These are phyloP conservation scores for Penicillium pancosmium DNA, from an alignment of 495 filamentous ascomycete species.

Conservation along the genomic window DNA sequence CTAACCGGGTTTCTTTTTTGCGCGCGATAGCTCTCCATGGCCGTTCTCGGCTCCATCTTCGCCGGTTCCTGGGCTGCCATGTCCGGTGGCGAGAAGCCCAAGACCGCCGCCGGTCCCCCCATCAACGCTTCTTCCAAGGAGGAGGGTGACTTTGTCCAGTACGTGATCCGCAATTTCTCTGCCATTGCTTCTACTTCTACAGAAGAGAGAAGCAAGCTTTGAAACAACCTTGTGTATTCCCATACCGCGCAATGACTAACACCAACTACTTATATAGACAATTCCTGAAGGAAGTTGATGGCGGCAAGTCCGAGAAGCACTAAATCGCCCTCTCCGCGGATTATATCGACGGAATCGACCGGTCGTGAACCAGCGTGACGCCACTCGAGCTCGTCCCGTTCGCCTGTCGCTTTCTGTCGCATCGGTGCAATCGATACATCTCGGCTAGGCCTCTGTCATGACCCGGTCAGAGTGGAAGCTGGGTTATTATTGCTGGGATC, in stretches of 20 bases:
- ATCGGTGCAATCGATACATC: slow-evolving; percentile 10
- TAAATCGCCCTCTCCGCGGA: slow-evolving; percentile 40
- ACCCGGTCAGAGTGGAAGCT: slow-evolving; percentile 9
- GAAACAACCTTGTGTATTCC: neutral
- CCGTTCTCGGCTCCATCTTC: slow-evolving; percentile 69
- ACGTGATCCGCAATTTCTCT: slow-evolving; percentile 35
- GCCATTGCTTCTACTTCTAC: too few species aligned
- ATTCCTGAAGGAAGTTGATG: slow-evolving; percentile 74
- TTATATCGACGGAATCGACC: slow-evolving; percentile 23
- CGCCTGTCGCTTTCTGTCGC: slow-evolving; percentile 19
- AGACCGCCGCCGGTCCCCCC: slow-evolving; percentile 64
- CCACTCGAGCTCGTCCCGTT: slow-evolving; percentile 21
- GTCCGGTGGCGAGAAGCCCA: slow-evolving; percentile 66
- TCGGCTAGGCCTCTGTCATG: slow-evolving; percentile 7
- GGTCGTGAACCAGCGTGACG: slow-evolving; percentile 18
- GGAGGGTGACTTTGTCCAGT: slow-evolving; percentile 98
- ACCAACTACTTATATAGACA: slow-evolving; percentile 55
- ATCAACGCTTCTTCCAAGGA: slow-evolving; percentile 88
- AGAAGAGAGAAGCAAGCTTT: neutral
- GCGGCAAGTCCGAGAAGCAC: slow-evolving; percentile 66
- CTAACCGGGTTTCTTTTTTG: slow-evolving; percentile 13
- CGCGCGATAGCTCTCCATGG: slow-evolving; percentile 75
- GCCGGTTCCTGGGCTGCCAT: slow-evolving; percentile 55
- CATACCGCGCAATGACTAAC: neutral
- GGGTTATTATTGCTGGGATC: slow-evolving; percentile 16